Conservation (phyloP, 331 rosid species). For the Saraca asoca region DNA sequence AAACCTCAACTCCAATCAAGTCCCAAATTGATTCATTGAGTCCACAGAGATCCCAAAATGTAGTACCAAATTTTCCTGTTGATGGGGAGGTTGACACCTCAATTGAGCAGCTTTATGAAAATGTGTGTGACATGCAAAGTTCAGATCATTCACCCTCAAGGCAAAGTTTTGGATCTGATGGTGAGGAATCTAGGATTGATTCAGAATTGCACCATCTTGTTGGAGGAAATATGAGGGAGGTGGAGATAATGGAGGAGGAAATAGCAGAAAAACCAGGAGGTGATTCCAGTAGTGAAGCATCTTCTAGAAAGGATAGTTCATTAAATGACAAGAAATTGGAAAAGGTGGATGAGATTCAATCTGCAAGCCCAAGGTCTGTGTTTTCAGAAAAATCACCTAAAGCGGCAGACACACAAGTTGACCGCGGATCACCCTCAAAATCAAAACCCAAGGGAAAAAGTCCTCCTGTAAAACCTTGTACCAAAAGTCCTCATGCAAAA, state of each 20-base stretch:
- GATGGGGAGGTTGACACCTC: constrained; percentile 57
- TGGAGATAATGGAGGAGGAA: constrained; percentile 69
- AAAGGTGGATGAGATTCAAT: constrained; percentile 33
- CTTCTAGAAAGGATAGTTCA: constrained; percentile 44
- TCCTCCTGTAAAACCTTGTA: too few species aligned
- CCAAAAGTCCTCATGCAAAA: constrained; percentile 41
- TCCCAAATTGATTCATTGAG: constrained; percentile 34
- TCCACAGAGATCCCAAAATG: constrained; percentile 40
- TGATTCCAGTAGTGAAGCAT: constrained; percentile 45
- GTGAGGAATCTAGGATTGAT: constrained; percentile 73
- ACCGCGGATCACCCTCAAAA: constrained; percentile 39
- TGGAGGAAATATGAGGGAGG: constrained; percentile 70
- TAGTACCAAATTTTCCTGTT: constrained; percentile 28
- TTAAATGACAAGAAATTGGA: constrained; percentile 41
- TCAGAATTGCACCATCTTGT: constrained; percentile 71
- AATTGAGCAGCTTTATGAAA: constrained; percentile 71
- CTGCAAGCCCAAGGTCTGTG: constrained; percentile 41
- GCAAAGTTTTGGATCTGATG: constrained; percentile 67
- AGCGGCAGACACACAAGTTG: constrained; percentile 35
- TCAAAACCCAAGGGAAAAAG: constrained; percentile 45
- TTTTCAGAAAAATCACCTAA: constrained; percentile 41
- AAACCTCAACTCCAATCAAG: constrained; percentile 30
- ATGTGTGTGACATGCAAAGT: constrained; percentile 71
- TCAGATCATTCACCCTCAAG: constrained; percentile 70
- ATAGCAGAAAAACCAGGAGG: constrained; percentile 43